Evolutionary conservation across 371 early-diverging fungal species (phyloP), one percentile per base, ranked within the genome.

Genomic region (Apophysomyces variabilis): DNA sequence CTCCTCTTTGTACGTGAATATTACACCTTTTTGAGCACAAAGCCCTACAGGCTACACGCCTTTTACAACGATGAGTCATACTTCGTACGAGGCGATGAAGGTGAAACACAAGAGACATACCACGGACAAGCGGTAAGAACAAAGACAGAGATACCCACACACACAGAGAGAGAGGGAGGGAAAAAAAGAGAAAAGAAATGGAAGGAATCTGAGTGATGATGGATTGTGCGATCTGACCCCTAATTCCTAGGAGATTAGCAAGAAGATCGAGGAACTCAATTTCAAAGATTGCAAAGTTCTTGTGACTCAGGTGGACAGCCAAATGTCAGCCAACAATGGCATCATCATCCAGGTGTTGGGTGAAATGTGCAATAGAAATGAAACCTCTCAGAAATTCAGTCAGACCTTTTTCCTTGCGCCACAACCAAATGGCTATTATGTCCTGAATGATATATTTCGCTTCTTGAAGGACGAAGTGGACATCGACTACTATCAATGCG

Each of bases 1-100:
- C 90, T 91, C 88, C 81, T 93, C 70, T 96, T 96, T 82, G 95
- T 94, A 58, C 92, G 93, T 72, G 91, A 96, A 70, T 96, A 94
- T 79, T 96, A 96, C 84, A 93, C 93, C 26, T 88, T 92, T 72
- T 67, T 96, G 77, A 92, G 90, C 87, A 89, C 87, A 73, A 89
- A 93, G n/a, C 95, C 95, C 13, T 62, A 78, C 45, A 80, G 85
- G 43, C 85, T 96, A 14, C 92, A 95, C 80, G 85, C 85, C 72
- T 96, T 95, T 79, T 96, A 95, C 83, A 85, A 82, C 72, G 86
- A 85, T 70, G 82, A 91, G 68, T 93, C 95, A 11, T 76, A 72
- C 32, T 85, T 89, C 69, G 79, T 91, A 64, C 91, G 92, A 66
- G 97, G 96, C 44, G 74, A 75, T 41, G 96, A 96, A 78, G 95